phyloP scores from a whole-genome alignment of 2,329 filamentous ascomycete genomes.

The Coniochaeta hoffmannii region DNA sequence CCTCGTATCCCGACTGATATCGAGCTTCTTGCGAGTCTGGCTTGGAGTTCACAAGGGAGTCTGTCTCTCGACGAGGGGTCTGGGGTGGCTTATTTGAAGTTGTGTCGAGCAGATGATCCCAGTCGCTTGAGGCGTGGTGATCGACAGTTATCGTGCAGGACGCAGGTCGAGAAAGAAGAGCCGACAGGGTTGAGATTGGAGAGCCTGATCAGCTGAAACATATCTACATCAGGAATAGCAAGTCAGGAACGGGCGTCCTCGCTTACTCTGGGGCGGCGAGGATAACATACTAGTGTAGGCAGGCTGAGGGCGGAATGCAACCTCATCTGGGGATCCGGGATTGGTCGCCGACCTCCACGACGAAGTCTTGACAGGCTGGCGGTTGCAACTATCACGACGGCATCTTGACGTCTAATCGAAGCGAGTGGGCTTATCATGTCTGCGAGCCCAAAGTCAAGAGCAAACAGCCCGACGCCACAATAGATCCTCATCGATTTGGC shows the following conservation, averaged over 20 bases:
- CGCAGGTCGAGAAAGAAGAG: background rate
- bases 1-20: background rate
- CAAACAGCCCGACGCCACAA: too few species aligned
- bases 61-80: background rate
- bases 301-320: background rate
- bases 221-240: background rate
- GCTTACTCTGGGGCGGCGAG: background rate
- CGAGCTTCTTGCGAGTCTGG: background rate
- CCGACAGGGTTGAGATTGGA: background rate
- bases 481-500: too few species aligned
- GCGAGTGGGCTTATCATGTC: too few species aligned
- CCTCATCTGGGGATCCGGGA: background rate
- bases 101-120: background rate
- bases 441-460: too few species aligned
- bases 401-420: too few species aligned
- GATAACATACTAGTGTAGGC: background rate
- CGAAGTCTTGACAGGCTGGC: background rate
- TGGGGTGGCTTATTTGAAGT: background rate
- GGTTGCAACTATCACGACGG: background rate
- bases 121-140: background rate
- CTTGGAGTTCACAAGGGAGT: background rate
- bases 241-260: background rate
- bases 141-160: background rate
- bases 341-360: slow-evolving; percentile 1
- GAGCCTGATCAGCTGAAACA: background rate